These are phyloP conservation scores for Xylona heveae DNA, from an alignment of 495 filamentous ascomycete species.

Conservation along the genomic window DNA sequence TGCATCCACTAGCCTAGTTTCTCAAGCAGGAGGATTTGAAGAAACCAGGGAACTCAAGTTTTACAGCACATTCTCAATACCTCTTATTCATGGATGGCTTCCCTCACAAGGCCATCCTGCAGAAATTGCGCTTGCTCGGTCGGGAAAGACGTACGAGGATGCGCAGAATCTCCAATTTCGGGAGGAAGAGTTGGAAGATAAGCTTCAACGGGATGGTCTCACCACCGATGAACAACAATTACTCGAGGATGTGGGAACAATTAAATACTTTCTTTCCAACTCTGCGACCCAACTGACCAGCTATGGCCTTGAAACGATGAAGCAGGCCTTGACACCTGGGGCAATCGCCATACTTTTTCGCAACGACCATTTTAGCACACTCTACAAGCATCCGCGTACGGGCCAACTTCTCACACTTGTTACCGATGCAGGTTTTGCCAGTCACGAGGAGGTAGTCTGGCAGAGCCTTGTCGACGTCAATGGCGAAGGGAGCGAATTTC, in stretches of 20 bases:
- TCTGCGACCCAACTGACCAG: slow-evolving; percentile 74
- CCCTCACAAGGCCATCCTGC: slow-evolving; percentile 39
- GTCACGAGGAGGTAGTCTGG: slow-evolving; percentile 87
- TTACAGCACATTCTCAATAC: slow-evolving; percentile 71
- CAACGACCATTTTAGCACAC: slow-evolving; percentile 88
- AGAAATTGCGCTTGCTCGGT: slow-evolving; percentile 43
- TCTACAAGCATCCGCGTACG: slow-evolving; percentile 63
- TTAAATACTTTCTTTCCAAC: slow-evolving; percentile 57
- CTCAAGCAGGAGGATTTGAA: slow-evolving; percentile 52
- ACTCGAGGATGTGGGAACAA: slow-evolving; percentile 58
- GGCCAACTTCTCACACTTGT: slow-evolving; percentile 56
- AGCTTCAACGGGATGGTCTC: slow-evolving; percentile 34
- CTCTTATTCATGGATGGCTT: slow-evolving; percentile 89
- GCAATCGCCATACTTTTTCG: slow-evolving; percentile 77
- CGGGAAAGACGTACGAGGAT: slow-evolving; percentile 70
- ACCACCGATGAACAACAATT: slow-evolving; percentile 36
- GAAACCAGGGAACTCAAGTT: slow-evolving; percentile 63
- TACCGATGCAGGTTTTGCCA: slow-evolving; percentile 77
- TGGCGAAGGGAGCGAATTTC: slow-evolving; percentile 65
- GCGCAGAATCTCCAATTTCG: slow-evolving; percentile 70
- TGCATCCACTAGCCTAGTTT: slow-evolving; percentile 6
- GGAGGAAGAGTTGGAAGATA: slow-evolving; percentile 72
- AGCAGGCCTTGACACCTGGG: slow-evolving; percentile 40
- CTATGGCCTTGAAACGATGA: slow-evolving; percentile 55
- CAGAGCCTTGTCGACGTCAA: slow-evolving; percentile 77